These are phyloP conservation scores for Asterella californica DNA, from an alignment of 225 moss, liverwort and hornwort genomes.

Conservation along the genomic window DNA sequence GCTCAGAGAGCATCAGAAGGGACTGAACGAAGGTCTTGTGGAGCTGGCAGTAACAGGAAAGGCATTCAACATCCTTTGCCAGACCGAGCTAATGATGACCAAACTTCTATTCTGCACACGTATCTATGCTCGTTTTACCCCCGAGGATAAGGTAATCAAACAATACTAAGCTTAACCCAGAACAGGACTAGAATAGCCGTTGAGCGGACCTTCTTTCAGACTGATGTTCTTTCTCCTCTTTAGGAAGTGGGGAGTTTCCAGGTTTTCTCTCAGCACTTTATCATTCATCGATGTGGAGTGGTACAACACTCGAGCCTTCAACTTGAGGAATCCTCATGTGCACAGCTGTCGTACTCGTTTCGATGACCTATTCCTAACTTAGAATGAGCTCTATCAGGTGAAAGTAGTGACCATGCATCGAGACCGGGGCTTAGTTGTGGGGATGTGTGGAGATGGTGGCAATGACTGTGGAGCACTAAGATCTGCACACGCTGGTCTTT, in stretches of 20 bases:
- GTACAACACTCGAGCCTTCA: too few species aligned
- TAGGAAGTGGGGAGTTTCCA: too few species aligned
- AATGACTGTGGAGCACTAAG: constrained; percentile 66
- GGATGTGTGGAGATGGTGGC: constrained; percentile 71
- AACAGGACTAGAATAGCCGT: too few species aligned
- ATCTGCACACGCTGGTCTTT: constrained; percentile 56
- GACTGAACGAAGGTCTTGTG: constrained; percentile 38
- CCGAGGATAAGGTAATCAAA: constrained; percentile 50
- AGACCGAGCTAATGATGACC: constrained; percentile 44
- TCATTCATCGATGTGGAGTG: too few species aligned
- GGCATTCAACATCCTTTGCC: constrained; percentile 55
- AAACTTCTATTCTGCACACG: constrained; percentile 49
- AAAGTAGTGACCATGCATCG: constrained; percentile 56
- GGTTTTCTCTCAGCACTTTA: too few species aligned
- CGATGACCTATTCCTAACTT: neutral
- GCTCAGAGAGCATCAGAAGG: constrained; percentile 37
- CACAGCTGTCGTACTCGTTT: neutral
- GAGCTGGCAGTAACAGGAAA: constrained; percentile 61
- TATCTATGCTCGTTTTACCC: constrained; percentile 58
- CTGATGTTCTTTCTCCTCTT: too few species aligned
- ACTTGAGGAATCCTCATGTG: too few species aligned
- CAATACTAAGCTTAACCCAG: neutral
- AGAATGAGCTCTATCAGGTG: constrained; percentile 32
- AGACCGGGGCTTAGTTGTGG: constrained; percentile 54
- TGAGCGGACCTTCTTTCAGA: too few species aligned